Percentiles rank a stretch among this genome's conserved stretches.
These are phyloP conservation scores for Monocercomonoides exilis DNA, from an alignment of 78 protist species.

Conservation along the genomic window DNA sequence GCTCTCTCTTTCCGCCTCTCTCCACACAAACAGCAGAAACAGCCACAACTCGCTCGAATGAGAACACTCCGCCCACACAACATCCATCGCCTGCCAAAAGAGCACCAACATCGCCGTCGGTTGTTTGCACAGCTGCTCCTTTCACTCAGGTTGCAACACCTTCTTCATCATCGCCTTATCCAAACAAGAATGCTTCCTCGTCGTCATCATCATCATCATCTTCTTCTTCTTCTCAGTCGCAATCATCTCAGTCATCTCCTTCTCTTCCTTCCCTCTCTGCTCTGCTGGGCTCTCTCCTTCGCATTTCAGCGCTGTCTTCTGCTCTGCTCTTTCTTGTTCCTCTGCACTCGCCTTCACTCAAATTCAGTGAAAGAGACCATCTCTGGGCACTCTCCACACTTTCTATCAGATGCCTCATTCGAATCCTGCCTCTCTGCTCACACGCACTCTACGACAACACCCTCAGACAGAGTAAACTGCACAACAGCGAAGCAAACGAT, in stretches of 20 bases:
- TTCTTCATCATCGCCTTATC: no score
- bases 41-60: no score
- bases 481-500: neutral
- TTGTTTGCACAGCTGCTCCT: neutral
- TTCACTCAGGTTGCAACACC: no score
- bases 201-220: neutral
- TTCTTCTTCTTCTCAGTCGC: neutral
- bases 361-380: neutral
- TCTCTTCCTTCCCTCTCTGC: neutral
- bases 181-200: neutral
- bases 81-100: neutral
- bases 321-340: neutral
- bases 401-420: neutral
- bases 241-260: neutral
- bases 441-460: neutral
- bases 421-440: neutral
- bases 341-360: neutral
- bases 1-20: no score
- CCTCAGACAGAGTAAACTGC: neutral
- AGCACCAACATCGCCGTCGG: neutral
- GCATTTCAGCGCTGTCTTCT: neutral
- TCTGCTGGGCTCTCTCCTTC: neutral
- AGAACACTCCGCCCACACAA: no score
- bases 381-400: neutral
- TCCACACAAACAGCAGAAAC: no score